A percentile compares a stretch with the other conserved stretches of the same genome.
These are phyloP conservation scores for Phytopythium sindhum DNA, from an alignment of 352 stramenopile species.

Conservation along the genomic window DNA sequence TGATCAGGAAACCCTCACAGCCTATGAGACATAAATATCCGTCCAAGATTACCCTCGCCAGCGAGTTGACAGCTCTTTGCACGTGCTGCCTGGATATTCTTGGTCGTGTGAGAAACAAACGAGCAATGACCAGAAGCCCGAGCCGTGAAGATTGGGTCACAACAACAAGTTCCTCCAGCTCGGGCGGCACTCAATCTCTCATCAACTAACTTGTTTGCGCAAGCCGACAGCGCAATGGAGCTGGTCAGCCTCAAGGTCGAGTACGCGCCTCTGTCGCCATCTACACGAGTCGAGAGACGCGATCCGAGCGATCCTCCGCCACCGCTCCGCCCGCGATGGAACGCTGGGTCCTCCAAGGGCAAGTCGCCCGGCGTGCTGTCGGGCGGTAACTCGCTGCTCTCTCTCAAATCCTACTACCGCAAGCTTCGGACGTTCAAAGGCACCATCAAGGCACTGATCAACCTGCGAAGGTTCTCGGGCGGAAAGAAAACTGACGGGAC, in stretches of 20 bases:
- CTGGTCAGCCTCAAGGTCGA: constrained; percentile 4
- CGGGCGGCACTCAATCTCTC: not conserved
- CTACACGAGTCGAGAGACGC: not conserved
- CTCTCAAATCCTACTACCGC: constrained; percentile 61
- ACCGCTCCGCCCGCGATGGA: constrained; percentile 24
- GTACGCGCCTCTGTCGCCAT: not conserved
- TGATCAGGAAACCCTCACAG: not conserved
- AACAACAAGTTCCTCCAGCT: not conserved
- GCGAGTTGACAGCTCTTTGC: not conserved
- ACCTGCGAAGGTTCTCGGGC: constrained; percentile 24
- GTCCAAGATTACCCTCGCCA: not conserved
- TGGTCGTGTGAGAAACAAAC: not conserved
- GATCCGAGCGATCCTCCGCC: not conserved
- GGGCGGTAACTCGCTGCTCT: constrained; percentile 43
- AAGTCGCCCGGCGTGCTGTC: not conserved
- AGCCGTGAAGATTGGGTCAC: not conserved
- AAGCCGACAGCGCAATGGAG: not conserved
- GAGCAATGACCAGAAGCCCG: not conserved
- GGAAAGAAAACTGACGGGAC: not conserved
- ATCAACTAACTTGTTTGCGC: not conserved
- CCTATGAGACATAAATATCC: not conserved
- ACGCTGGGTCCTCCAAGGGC: constrained; percentile 8
- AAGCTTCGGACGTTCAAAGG: constrained; percentile 71
- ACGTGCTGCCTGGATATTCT: not conserved
- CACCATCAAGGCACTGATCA: constrained; percentile 63